Percentiles rank a stretch among this genome's conserved stretches.
These are phyloP conservation scores for Aphanoascus verrucosus DNA, from an alignment of 2,329 filamentous ascomycete genomes.

Conservation along the genomic window DNA sequence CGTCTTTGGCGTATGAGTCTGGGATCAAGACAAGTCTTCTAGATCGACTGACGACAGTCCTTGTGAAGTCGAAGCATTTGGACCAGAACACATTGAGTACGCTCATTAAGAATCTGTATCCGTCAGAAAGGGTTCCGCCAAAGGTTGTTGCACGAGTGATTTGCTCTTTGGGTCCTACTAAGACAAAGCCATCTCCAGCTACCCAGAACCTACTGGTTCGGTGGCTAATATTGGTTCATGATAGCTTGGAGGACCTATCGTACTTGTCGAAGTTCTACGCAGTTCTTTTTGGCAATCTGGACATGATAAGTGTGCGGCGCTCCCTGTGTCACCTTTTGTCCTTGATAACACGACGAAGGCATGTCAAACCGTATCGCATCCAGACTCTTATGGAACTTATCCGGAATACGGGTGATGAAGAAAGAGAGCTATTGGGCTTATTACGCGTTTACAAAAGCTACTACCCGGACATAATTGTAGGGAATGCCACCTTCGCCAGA, in stretches of 20 bases:
- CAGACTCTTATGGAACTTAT: slow-evolving; percentile 53
- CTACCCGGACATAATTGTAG: slow-evolving; percentile 78
- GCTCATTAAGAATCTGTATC: slow-evolving; percentile 66
- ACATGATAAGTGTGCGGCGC: slow-evolving; percentile 65
- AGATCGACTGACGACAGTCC: slow-evolving; percentile 52
- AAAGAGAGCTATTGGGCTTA: slow-evolving; percentile 62
- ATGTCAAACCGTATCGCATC: slow-evolving; percentile 75
- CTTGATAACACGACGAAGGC: slow-evolving; percentile 65
- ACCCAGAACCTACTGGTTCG: slow-evolving; percentile 61
- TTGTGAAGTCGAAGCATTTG: slow-evolving; percentile 56
- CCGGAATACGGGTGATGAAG: slow-evolving; percentile 48
- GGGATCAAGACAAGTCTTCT: slow-evolving; percentile 56
- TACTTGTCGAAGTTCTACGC: slow-evolving; percentile 60
- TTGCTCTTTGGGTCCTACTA: slow-evolving; percentile 64
- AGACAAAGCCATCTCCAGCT: slow-evolving; percentile 59
- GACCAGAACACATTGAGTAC: slow-evolving; percentile 63
- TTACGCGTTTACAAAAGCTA: slow-evolving; percentile 81
- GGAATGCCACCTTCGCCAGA: slow-evolving; percentile 45
- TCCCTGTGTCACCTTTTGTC: slow-evolving; percentile 66
- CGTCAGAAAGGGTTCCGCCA: slow-evolving; percentile 52
- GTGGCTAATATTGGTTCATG: slow-evolving; percentile 70
- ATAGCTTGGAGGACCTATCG: slow-evolving; percentile 53
- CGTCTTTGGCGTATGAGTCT: slow-evolving; percentile 53
- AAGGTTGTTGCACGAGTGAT: slow-evolving; percentile 55
- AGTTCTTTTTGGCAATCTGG: slow-evolving; percentile 68